Percentiles rank a stretch among this genome's conserved stretches.
phyloP scores from a whole-genome alignment of 176 grass and related monocot species.

The Rhynchospora pubera region DNA sequence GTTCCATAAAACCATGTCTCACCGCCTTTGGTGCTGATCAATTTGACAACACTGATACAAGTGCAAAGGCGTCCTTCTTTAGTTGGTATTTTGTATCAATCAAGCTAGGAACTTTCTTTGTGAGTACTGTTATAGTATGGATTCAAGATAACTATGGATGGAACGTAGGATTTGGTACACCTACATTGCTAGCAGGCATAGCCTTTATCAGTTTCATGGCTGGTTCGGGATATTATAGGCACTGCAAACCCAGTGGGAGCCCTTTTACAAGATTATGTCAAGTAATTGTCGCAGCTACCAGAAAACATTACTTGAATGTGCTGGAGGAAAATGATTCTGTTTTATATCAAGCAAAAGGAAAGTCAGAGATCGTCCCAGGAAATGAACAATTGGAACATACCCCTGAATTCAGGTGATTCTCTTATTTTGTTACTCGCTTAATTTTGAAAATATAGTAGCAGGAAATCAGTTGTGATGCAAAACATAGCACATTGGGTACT shows the following conservation, averaged over 20 bases:
- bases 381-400: constrained; percentile 67
- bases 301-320: constrained; percentile 41
- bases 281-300: constrained; percentile 60
- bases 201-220: constrained; percentile 65
- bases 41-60: constrained; percentile 28
- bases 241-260: constrained; percentile 71
- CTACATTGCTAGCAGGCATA: constrained; percentile 62
- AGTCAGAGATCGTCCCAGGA: constrained; percentile 47
- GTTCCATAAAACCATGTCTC: constrained; percentile 78
- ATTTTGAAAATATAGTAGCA: neutral
- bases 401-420: constrained; percentile 52
- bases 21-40: constrained; percentile 72
- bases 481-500: neutral
- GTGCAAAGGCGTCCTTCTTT: constrained; percentile 13
- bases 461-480: neutral
- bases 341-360: constrained; percentile 59
- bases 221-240: constrained; percentile 67
- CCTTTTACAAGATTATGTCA: constrained; percentile 74
- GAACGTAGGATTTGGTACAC: constrained; percentile 60
- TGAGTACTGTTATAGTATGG: constrained; percentile 67
- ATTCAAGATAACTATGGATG: constrained; percentile 84
- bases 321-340: constrained; percentile 49
- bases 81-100: constrained; percentile 51
- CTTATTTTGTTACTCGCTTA: neutral
- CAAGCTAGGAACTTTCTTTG: constrained; percentile 60